These are phyloP conservation scores for Patellaria atrata DNA, from an alignment of 495 filamentous ascomycete species.

Conservation along the genomic window DNA sequence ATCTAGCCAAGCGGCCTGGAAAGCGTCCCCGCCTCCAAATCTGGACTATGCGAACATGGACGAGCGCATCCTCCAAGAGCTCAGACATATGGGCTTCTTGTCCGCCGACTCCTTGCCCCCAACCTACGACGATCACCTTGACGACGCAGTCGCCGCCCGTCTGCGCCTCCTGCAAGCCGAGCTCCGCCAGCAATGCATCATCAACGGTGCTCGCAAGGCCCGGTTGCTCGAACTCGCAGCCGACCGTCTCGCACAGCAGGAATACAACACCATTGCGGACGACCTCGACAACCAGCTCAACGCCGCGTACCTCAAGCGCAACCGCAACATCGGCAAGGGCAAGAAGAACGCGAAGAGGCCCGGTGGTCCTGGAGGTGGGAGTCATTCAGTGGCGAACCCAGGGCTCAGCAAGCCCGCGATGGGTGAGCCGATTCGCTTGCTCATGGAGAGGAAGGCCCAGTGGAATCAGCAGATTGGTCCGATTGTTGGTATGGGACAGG, in stretches of 20 bases:
- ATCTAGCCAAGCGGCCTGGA: conserved; percentile 45
- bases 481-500: conserved; percentile 66
- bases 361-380: conserved; percentile 41
- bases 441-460: conserved; percentile 76
- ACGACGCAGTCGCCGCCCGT: conserved; percentile 88
- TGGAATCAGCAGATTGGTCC: conserved; percentile 82
- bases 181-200: conserved; percentile 62
- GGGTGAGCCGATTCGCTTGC: conserved; percentile 70
- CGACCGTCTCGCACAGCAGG: conserved; percentile 85
- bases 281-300: conserved; percentile 94
- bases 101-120: conserved; percentile 43
- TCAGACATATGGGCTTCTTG: conserved; percentile 86
- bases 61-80: conserved; percentile 76
- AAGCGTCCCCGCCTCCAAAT: conserved; percentile 35
- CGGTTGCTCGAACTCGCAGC: conserved; percentile 71
- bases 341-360: conserved; percentile 83
- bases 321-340: conserved; percentile 80
- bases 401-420: conserved; percentile 65
- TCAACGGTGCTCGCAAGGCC: conserved; percentile 81
- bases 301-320: conserved; percentile 87
- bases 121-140: conserved; percentile 77
- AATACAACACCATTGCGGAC: conserved; percentile 92
- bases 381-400: conserved; percentile 33
- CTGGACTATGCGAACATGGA: conserved; percentile 76
- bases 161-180: conserved; percentile 70